These are phyloP conservation scores for Microsporum canis DNA, from an alignment of 2,329 filamentous ascomycete species.

Conservation along the genomic window DNA sequence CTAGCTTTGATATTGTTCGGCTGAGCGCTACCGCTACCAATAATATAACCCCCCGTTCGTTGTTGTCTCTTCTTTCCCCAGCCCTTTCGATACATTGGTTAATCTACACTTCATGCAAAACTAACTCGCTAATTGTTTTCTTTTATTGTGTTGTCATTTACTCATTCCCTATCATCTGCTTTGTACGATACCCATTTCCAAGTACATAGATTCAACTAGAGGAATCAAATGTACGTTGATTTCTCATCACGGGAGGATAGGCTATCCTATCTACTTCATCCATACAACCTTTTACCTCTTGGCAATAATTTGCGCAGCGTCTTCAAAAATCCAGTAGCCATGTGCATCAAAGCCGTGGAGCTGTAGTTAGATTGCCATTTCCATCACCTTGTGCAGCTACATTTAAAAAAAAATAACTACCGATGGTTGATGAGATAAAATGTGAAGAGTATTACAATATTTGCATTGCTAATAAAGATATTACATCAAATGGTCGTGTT, in stretches of 20 bases:
- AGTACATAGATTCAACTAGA: slow-evolving; percentile 1
- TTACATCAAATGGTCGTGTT: background rate
- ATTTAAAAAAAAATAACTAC: background rate
- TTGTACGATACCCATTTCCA: slow-evolving; percentile 5
- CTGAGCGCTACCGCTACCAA: background rate
- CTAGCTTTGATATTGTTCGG: background rate
- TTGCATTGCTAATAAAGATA: slow-evolving; percentile 2
- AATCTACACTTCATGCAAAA: background rate
- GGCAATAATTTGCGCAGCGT: background rate
- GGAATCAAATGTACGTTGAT: background rate
- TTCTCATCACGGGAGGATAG: background rate
- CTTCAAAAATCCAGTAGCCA: no score
- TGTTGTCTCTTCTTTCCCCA: background rate
- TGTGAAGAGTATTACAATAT: background rate
- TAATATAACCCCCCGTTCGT: background rate
- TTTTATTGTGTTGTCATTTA: background rate
- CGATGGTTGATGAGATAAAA: background rate
- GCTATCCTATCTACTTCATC: background rate
- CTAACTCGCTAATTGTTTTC: background rate
- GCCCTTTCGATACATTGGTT: background rate
- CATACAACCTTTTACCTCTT: background rate
- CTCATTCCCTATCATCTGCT: background rate
- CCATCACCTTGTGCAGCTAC: no score
- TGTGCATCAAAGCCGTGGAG: no score
- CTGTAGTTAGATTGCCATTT: no score